Percentiles rank a stretch among this genome's conserved stretches.
phyloP scores from a whole-genome alignment of 768 basidiomycete genomes.

The Pleurotus platypus region DNA sequence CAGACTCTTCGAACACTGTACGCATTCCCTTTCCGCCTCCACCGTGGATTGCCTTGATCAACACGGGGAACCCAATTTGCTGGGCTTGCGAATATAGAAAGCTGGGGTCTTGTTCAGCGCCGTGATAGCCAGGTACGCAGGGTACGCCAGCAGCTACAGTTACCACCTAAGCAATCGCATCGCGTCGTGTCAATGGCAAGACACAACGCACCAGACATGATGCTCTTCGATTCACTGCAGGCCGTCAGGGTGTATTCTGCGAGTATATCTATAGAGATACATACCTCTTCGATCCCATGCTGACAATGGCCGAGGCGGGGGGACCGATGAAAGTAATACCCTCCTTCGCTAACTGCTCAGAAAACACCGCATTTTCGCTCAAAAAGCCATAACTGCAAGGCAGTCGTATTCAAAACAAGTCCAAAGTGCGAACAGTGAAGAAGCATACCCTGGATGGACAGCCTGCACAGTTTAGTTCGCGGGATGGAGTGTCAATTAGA shows the following conservation, averaged over 20 bases:
- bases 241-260: background rate
- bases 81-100: conserved; percentile 67
- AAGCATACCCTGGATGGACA: conserved; percentile 82
- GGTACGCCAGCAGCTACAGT: conserved; percentile 78
- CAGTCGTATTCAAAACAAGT: background rate
- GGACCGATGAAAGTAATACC: conserved; percentile 92
- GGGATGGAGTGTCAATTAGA: background rate
- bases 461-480: conserved; percentile 43
- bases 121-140: conserved; percentile 94
- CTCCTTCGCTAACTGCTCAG: conserved; percentile 66
- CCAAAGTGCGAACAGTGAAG: conserved; percentile 4
- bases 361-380: conserved; percentile 87
- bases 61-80: conserved; percentile 82
- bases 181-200: no score
- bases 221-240: conserved; percentile 89
- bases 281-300: conserved; percentile 95
- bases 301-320: conserved; percentile 80
- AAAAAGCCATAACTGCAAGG: conserved; percentile 75
- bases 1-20: conserved; percentile 48
- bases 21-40: conserved; percentile 98
- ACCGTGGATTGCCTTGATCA: conserved; percentile 96
- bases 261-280: conserved; percentile 6
- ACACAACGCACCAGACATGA: conserved; percentile 67
- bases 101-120: conserved; percentile 71
- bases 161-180: no score